These are phyloP conservation scores for Hericium rajendrae DNA, from an alignment of 768 basidiomycete species.

Conservation along the genomic window DNA sequence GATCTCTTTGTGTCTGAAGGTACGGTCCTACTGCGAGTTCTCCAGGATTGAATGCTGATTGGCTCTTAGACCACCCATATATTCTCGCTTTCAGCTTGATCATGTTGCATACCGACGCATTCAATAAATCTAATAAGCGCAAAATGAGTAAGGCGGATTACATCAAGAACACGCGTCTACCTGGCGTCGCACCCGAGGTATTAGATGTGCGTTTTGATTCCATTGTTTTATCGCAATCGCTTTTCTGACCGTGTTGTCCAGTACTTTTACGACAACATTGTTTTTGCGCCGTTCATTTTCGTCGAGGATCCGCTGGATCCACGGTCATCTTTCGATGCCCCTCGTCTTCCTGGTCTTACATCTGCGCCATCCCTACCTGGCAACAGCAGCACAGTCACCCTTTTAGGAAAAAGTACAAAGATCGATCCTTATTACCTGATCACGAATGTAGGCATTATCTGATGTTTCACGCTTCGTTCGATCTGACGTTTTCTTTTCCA, in stretches of 20 bases:
- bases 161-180: slow-evolving; percentile 81
- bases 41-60: slow-evolving; percentile 1
- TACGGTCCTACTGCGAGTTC: slow-evolving; percentile 21
- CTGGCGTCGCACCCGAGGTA: slow-evolving; percentile 73
- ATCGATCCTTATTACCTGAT: slow-evolving; percentile 93
- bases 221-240: background rate
- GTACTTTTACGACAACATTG: slow-evolving; percentile 96
- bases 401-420: slow-evolving; percentile 52
- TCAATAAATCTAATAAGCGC: slow-evolving; percentile 94
- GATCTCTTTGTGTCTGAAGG: slow-evolving; percentile 71
- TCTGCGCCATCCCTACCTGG: slow-evolving; percentile 18
- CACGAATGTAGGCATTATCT: slow-evolving; percentile 43
- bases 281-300: slow-evolving; percentile 93
- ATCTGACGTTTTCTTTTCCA: slow-evolving; percentile 20
- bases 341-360: slow-evolving; percentile 24
- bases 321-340: slow-evolving; percentile 16
- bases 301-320: slow-evolving; percentile 80
- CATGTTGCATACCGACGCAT: slow-evolving; percentile 97
- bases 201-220: slow-evolving; percentile 56
- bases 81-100: slow-evolving; percentile 95
- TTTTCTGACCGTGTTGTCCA: slow-evolving; percentile 20
- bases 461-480: background rate
- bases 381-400: slow-evolving; percentile 24
- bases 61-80: slow-evolving; percentile 80
- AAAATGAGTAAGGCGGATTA: slow-evolving; percentile 98